A percentile compares a stretch with the other conserved stretches of the same genome.
phyloP scores from a whole-genome alignment of 2,329 filamentous ascomycete species.

The Colletotrichum chlorophyti region DNA sequence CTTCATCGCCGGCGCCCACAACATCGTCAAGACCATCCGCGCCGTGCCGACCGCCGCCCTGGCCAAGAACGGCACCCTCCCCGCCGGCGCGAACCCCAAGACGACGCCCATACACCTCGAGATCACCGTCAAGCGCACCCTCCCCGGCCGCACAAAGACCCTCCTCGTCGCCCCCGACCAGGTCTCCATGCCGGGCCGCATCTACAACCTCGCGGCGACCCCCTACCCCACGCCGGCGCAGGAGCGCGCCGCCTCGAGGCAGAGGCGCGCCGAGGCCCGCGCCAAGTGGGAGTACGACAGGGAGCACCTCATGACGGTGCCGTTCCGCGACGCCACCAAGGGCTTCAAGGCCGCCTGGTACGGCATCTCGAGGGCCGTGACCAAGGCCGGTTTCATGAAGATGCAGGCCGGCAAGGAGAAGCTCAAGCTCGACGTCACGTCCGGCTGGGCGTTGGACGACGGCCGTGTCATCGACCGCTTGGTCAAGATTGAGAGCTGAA shows the following conservation, averaged over 20 bases:
- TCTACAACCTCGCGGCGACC: constrained; percentile 34
- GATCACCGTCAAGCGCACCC: constrained; percentile 55
- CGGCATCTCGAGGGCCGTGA: constrained; percentile 58
- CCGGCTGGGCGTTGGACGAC: constrained; percentile 64
- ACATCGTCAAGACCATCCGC: constrained; percentile 64
- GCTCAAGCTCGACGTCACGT: constrained; percentile 65
- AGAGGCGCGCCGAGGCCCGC: constrained; percentile 45
- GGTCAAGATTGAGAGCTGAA: constrained; percentile 35
- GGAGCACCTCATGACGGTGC: constrained; percentile 62
- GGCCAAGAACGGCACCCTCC: constrained; percentile 11
- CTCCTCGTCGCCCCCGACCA: constrained; percentile 45
- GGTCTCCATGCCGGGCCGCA: constrained; percentile 43
- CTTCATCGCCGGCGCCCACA: constrained; percentile 63
- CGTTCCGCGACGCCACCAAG: constrained; percentile 58
- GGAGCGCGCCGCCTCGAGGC: constrained; percentile 37
- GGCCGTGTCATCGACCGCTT: constrained; percentile 66
- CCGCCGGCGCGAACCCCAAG: constrained; percentile 22
- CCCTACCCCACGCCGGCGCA: constrained; percentile 33
- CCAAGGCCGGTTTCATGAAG: constrained; percentile 62
- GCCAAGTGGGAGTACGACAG: constrained; percentile 57
- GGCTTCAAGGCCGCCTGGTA: constrained; percentile 49
- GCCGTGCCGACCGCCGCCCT: constrained; percentile 51
- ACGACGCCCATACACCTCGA: constrained; percentile 53
- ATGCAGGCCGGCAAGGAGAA: constrained; percentile 53
- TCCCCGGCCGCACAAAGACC: constrained; percentile 56